Conservation (phyloP, 305 asterid species). For the Andrographis paniculata region DNA sequence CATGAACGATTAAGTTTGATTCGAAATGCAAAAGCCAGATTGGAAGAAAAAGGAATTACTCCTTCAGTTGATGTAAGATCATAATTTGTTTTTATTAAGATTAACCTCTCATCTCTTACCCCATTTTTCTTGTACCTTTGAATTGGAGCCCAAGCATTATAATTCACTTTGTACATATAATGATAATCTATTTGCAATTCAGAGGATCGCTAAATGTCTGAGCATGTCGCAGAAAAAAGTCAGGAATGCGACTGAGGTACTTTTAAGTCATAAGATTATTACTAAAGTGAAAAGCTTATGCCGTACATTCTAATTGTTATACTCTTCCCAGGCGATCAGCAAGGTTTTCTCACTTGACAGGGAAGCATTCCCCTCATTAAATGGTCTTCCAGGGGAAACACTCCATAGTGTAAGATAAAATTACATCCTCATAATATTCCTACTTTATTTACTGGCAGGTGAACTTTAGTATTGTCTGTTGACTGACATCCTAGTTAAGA, state of each 20-base stretch:
- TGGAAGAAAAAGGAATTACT: conserved; percentile 70
- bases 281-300: conserved; percentile 8
- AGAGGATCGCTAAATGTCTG: conserved; percentile 80
- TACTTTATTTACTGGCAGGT: conserved; percentile 8
- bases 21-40: conserved; percentile 72
- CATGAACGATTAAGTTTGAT: conserved; percentile 77
- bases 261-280: conserved; percentile 6
- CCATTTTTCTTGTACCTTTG: background rate
- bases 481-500: too few relatives aligned
- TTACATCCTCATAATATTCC: conserved; percentile 5
- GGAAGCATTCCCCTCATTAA: conserved; percentile 82
- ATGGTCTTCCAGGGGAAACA: conserved; percentile 85
- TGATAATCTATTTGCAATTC: conserved; percentile 23
- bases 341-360: conserved; percentile 88
- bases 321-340: conserved; percentile 60
- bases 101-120: background rate
- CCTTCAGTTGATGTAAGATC: conserved; percentile 78
- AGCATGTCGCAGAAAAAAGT: conserved; percentile 90
- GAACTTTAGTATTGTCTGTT: conserved; percentile 3
- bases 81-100: background rate
- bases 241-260: conserved; percentile 97
- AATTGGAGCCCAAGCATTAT: conserved; percentile 7
- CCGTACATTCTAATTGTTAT: conserved; percentile 11
- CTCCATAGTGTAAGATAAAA: conserved; percentile 76
- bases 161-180: background rate